A percentile compares a stretch with the other conserved stretches of the same genome.
Conservation (phyloP, 192 early-diverging fungal species). For the Pilaira anomala region DNA sequence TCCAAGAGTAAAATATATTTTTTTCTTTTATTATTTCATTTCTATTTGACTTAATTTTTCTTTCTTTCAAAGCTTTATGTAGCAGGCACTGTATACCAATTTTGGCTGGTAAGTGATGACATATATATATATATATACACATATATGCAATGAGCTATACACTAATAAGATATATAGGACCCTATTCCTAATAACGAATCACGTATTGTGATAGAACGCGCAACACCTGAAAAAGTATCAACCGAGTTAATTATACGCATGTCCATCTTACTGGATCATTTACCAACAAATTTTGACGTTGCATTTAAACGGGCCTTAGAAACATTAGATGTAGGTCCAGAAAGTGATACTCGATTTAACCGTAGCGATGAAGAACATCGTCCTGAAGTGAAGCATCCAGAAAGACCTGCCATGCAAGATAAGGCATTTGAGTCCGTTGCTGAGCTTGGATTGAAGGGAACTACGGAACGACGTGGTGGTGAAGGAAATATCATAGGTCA, state of each 20-base stretch:
- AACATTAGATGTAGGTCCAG: neutral
- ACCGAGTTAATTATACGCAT: conserved; percentile 30
- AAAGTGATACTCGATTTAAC: neutral
- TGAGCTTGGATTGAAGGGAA: conserved; percentile 16
- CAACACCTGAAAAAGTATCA: conserved; percentile 28
- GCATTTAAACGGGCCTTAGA: conserved; percentile 29
- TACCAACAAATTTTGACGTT: conserved; percentile 38
- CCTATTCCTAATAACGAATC: conserved; percentile 33
- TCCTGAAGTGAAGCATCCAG: too few species aligned
- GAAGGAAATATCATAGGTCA: neutral
- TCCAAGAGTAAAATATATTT: conserved; percentile 28
- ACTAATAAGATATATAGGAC: conserved; percentile 7
- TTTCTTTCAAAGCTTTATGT: conserved; percentile 32
- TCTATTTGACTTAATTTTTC: neutral
- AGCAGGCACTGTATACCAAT: conserved; percentile 38
- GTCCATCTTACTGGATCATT: conserved; percentile 33
- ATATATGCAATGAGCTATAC: neutral
- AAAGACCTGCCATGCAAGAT: neutral
- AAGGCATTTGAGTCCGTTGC: neutral
- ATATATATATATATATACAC: neutral
- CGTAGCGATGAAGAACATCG: too few species aligned
- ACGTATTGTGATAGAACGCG: conserved; percentile 36
- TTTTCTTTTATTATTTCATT: too few species aligned
- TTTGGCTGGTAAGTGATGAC: conserved; percentile 27
- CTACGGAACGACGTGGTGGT: conserved; percentile 17